phyloP scores from a whole-genome alignment of 2,329 filamentous ascomycete genomes.

The Neospermospora avenae region DNA sequence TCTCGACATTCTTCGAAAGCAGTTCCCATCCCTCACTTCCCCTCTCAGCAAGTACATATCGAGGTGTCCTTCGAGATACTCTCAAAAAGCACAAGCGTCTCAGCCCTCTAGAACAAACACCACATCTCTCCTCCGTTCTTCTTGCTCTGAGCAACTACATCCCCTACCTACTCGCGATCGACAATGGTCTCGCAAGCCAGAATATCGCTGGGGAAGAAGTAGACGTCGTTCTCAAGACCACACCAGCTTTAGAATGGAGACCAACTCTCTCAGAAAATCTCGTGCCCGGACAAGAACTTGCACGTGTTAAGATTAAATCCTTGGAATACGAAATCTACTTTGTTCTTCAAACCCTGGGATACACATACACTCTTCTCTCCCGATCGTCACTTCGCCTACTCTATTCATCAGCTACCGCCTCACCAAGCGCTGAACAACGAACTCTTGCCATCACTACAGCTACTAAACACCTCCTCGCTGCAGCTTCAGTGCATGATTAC shows the following conservation, averaged over 20 bases:
- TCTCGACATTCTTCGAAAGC: slow-evolving; percentile 72
- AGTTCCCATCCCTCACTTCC: slow-evolving; percentile 87
- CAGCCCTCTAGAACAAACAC: slow-evolving; percentile 64
- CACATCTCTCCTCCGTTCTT: slow-evolving; percentile 68
- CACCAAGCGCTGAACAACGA: slow-evolving; percentile 62
- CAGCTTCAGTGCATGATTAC: slow-evolving; percentile 74
- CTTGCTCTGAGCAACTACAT: slow-evolving; percentile 73
- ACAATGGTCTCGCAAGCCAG: slow-evolving; percentile 63
- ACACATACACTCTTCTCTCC: slow-evolving; percentile 69
- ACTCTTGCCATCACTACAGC: slow-evolving; percentile 67
- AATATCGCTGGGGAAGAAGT: slow-evolving; percentile 58
- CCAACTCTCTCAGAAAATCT: slow-evolving; percentile 68
- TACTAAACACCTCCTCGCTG: slow-evolving; percentile 73
- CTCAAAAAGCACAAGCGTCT: slow-evolving; percentile 89
- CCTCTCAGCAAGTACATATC: slow-evolving; percentile 75
- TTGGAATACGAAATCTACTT: slow-evolving; percentile 84
- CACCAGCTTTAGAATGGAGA: slow-evolving; percentile 76
- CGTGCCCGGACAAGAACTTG: slow-evolving; percentile 60
- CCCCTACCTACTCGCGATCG: slow-evolving; percentile 77
- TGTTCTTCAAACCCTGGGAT: slow-evolving; percentile 71
- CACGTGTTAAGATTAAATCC: slow-evolving; percentile 66
- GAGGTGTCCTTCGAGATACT: slow-evolving; percentile 76
- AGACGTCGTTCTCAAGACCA: slow-evolving; percentile 59
- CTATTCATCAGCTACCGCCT: slow-evolving; percentile 61
- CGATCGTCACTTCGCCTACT: slow-evolving; percentile 70